Evolutionary conservation across 2,329 filamentous ascomycete species (phyloP), one percentile per base, ranked within the genome.

Genomic region (Fusarium sp.): DNA sequence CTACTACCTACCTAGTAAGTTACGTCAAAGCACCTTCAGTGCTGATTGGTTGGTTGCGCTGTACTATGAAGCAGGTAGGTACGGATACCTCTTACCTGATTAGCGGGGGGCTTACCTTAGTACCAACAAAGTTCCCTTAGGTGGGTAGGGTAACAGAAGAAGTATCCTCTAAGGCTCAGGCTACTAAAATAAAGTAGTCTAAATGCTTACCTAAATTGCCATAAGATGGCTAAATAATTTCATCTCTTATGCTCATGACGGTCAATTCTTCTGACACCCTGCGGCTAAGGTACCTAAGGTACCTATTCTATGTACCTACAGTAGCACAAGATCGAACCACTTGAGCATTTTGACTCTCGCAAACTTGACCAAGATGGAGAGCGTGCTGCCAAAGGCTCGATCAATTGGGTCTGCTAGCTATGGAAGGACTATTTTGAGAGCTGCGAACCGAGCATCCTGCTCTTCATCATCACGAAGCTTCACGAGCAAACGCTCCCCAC

Each of bases 401-500:
- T 66, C 71, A 42, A 65, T 67, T 30, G 50, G 60, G 4, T 53
- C 62, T 18, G 55, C 63, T 20, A 68, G 59, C 4, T 71, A 66
- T 32, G 66, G 57, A 14, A 37, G 25, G 7, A n/a, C 20, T 3
- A 16, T 70, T 7, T 21, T 75, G 25, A 74, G 72, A 23, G 58
- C 72, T n/a, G 55, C 60, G 18, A 62, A 62, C 16, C 76, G 75
- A 45, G 64, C 69, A 18, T 66, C 68, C 8, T 71, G 59, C 46
- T 73, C 59, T 28, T 59, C 69, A 3, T 53, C 69, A 10, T 68
- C 69, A 43, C 72, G 78, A 49, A 72, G 58, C 59, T 97, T 98
- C 84, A 97, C 94, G 45, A 88, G 93, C 68, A 92, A 92, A 80
- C 92, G 96, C 9, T 95, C 95, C 53, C 87, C 88, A 27, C 93